Percentiles rank a stretch among this genome's conserved stretches.
phyloP scores from a whole-genome alignment of 164 flowering plant genomes.

The Nelumbo lutea region DNA sequence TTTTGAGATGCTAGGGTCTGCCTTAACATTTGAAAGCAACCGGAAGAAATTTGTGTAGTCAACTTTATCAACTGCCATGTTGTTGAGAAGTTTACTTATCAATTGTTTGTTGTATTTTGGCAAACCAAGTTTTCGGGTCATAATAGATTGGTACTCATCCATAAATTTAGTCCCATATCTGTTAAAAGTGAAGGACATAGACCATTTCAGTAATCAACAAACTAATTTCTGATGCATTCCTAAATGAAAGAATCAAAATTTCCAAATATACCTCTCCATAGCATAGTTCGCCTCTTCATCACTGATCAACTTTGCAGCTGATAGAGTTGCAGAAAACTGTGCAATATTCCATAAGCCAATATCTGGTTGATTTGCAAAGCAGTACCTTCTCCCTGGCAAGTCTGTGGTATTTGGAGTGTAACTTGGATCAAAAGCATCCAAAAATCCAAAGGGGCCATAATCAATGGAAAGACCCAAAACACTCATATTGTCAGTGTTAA shows the following conservation, averaged over 20 bases:
- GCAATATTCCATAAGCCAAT: constrained; percentile 95
- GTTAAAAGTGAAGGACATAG: constrained; percentile 18
- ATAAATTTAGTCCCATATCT: constrained; percentile 95
- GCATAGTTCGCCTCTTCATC: constrained; percentile 89
- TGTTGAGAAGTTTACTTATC: constrained; percentile 64
- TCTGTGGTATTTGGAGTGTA: constrained; percentile 97
- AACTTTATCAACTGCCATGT: constrained; percentile 50
- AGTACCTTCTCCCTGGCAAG: constrained; percentile 98
- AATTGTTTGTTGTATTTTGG: constrained; percentile 87
- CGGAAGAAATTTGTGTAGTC: constrained; percentile 99
- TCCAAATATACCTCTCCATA: constrained; percentile 82
- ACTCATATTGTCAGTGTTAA: constrained; percentile 98
- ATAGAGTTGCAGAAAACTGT: constrained; percentile 69
- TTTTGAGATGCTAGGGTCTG: constrained; percentile 56
- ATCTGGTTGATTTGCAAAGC: constrained; percentile 99
- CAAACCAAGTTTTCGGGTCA: constrained; percentile 85
- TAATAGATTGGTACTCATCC: constrained; percentile 96
- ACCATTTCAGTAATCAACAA: background rate
- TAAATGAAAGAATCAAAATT: background rate
- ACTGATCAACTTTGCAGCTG: constrained; percentile 70
- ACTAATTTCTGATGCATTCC: background rate
- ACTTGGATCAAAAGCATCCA: constrained; percentile 99
- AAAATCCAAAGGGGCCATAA: constrained; percentile 97
- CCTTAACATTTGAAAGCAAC: constrained; percentile 73
- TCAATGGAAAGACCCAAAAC: constrained; percentile 93